Conservation (phyloP, 108 stramenopile genomes). For the Cylindrotheca fusiformis region DNA sequence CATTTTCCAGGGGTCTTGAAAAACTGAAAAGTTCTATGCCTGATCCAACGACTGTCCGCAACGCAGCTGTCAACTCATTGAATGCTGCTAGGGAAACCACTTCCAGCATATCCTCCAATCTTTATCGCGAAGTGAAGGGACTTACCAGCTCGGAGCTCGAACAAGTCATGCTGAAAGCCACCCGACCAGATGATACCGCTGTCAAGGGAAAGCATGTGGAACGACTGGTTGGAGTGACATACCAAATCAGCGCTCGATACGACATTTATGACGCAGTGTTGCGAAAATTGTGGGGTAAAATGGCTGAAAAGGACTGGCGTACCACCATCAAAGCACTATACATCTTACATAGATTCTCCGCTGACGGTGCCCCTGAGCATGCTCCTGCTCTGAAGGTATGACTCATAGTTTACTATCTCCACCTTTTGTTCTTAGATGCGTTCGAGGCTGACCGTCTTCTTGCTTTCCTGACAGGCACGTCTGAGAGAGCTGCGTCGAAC, state of each 20-base stretch:
- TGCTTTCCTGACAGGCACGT: slow-evolving; percentile 35
- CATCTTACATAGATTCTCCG: slow-evolving; percentile 84
- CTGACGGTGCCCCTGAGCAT: slow-evolving; percentile 85
- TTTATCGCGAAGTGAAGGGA: slow-evolving; percentile 87
- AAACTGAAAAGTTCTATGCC: slow-evolving; percentile 71
- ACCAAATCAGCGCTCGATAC: slow-evolving; percentile 84
- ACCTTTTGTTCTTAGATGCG: background rate
- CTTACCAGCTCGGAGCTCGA: slow-evolving; percentile 83
- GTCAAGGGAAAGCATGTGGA: slow-evolving; percentile 92
- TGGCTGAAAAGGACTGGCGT: slow-evolving; percentile 88
- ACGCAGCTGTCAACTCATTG: slow-evolving; percentile 54
- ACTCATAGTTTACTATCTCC: background rate
- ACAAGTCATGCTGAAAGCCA: slow-evolving; percentile 91
- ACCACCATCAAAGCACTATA: slow-evolving; percentile 87
- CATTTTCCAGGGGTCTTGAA: slow-evolving; percentile 72
- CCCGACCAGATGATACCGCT: slow-evolving; percentile 78
- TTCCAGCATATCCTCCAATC: slow-evolving; percentile 56
- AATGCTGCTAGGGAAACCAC: slow-evolving; percentile 62
- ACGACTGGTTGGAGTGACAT: slow-evolving; percentile 85
- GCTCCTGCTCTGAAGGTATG: slow-evolving; percentile 73
- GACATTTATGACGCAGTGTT: slow-evolving; percentile 91
- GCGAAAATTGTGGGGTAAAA: slow-evolving; percentile 89
- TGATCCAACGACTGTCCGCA: slow-evolving; percentile 57
- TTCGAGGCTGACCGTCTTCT: background rate
- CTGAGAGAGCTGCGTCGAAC: slow-evolving; percentile 85